Evolutionary conservation across 345 rosid genomes (phyloP), one percentile per base, ranked within the genome.

Genomic region (Leavenworthia alabamica): DNA sequence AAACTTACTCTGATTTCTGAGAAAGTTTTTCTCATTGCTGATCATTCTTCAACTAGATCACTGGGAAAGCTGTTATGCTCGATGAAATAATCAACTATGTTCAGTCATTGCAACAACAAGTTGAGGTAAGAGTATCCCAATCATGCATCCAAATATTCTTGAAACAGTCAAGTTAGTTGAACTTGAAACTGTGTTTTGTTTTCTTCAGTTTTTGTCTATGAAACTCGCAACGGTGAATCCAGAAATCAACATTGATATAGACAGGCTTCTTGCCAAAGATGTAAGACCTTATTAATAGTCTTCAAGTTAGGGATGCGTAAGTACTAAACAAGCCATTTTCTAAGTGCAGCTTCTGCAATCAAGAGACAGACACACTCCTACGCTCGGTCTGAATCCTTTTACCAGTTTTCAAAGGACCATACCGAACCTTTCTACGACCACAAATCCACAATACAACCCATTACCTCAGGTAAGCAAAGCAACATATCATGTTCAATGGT

Each of bases 1-100:
- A 13, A 11, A 16, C 61, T 50, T 28, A 24, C 41, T 3, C 27
- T 24, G 45, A 23, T 54, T 62, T 27, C 39, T 3, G 13, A 43
- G 9, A 8, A 22, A 11, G 0, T 3, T 3, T 37, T 19, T 31
- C 54, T 71, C 6, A 71, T 31, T 35, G 43, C 64, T 71, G 60
- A 17, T 56, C 2, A 55, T 61, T 53, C 16, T 64, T 64, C 29
- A 62, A 68, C 70, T 73, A 92, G 98, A 92, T 92, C 62, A 92
- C 95, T 23, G 98, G 96, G 28, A 92, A 92, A 75, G 96, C 96
- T 20, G 96, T 89, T 45, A 92, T 92, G 98, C 98, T 92, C 12
- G 96, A 89, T 60, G 98, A 92, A 83, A 92, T 92, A 62, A 92
- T 92, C 68, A 92, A 92, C 77, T 89, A 92, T 75, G 98, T 92